Conservation (phyloP, 2,329 filamentous ascomycete genomes). For the Dactylellina cionopaga region DNA sequence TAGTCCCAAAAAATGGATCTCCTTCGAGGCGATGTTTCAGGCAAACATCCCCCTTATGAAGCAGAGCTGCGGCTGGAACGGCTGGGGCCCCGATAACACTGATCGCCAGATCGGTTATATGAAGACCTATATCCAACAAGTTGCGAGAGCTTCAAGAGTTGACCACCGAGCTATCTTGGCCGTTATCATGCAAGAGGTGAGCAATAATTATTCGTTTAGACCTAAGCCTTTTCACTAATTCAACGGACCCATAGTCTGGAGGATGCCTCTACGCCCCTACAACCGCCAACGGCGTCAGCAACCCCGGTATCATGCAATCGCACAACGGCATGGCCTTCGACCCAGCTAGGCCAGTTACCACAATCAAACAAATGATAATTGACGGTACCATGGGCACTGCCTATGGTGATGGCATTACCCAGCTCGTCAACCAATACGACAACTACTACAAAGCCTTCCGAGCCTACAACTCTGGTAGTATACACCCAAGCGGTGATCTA, state of each 20-base stretch:
- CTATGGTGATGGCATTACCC: constrained; percentile 56
- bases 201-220: constrained; percentile 4
- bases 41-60: constrained; percentile 47
- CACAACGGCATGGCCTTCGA: constrained; percentile 59
- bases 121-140: constrained; percentile 40
- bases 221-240: constrained; percentile 22
- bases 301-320: constrained; percentile 62
- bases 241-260: constrained; percentile 55
- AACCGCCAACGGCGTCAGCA: constrained; percentile 59
- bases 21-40: constrained; percentile 46
- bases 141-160: constrained; percentile 55
- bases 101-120: constrained; percentile 37
- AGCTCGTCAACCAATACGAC: constrained; percentile 55
- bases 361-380: constrained; percentile 58
- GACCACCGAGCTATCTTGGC: constrained; percentile 61
- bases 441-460: constrained; percentile 62
- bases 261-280: constrained; percentile 61
- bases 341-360: constrained; percentile 44
- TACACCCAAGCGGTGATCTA: constrained; percentile 59
- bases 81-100: constrained; percentile 47
- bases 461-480: constrained; percentile 62
- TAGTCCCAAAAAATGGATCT: constrained; percentile 26
- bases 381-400: constrained; percentile 58
- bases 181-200: constrained; percentile 62
- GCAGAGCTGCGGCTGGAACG: constrained; percentile 48